These are phyloP conservation scores for Fusarium virguliforme DNA, from an alignment of 2,329 filamentous ascomycete genomes.

Conservation along the genomic window DNA sequence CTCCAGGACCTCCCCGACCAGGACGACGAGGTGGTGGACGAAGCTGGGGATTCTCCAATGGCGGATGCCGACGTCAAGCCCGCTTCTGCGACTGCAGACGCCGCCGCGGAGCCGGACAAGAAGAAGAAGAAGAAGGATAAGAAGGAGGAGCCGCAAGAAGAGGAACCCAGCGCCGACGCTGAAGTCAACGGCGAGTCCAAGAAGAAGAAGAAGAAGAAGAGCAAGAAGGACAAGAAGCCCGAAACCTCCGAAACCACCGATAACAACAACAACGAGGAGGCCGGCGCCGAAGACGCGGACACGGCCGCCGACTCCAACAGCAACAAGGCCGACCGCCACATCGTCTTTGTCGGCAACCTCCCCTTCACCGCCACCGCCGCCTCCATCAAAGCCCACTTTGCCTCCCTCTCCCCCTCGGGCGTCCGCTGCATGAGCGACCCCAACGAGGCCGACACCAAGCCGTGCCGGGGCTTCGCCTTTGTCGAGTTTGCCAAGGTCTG, in stretches of 20 bases:
- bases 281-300: conserved; percentile 28
- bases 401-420: conserved; percentile 69
- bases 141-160: conserved; percentile 47
- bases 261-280: conserved; percentile 25
- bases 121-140: conserved; percentile 52
- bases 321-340: conserved; percentile 53
- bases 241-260: conserved; percentile 26
- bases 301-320: conserved; percentile 30
- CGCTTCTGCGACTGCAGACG: conserved; percentile 35
- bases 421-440: conserved; percentile 81
- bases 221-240: conserved; percentile 50
- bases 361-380: conserved; percentile 85
- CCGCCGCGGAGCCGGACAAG: conserved; percentile 45
- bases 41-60: conserved; percentile 46
- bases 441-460: conserved; percentile 63
- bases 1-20: conserved; percentile 58
- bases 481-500: conserved; percentile 90
- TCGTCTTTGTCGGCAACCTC: conserved; percentile 78
- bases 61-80: conserved; percentile 47
- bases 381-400: conserved; percentile 82
- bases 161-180: conserved; percentile 39
- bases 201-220: conserved; percentile 55
- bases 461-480: conserved; percentile 85
- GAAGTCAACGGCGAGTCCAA: conserved; percentile 54
- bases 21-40: conserved; percentile 46